A percentile compares a stretch with the other conserved stretches of the same genome.
Conservation (phyloP, 257 asterid genomes). For the Mitragyna speciosa region DNA sequence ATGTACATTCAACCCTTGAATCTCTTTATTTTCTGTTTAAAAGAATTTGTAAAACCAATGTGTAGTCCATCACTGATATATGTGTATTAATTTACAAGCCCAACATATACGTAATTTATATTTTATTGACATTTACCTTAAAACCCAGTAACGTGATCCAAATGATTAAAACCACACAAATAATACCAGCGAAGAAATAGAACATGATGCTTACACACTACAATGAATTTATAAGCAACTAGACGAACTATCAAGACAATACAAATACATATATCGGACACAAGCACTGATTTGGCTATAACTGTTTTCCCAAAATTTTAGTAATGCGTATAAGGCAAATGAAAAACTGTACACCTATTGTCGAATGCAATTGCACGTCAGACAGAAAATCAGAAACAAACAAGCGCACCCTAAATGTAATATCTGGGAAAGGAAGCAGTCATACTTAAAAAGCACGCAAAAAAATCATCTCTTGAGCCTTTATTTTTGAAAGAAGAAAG, state of each 20-base stretch:
- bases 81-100: too few species aligned
- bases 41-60: too few species aligned
- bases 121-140: background rate
- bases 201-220: background rate
- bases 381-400: background rate
- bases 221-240: background rate
- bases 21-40: background rate
- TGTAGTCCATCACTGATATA: too few species aligned
- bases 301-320: background rate
- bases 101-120: too few species aligned
- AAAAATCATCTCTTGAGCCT: background rate
- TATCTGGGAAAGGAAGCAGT: background rate
- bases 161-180: background rate
- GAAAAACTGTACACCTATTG: background rate
- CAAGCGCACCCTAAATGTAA: background rate
- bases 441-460: background rate
- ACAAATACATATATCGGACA: background rate
- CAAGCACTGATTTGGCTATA: background rate
- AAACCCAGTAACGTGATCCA: background rate
- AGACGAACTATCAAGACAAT: background rate
- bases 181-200: background rate
- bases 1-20: background rate
- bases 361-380: background rate
- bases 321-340: background rate
- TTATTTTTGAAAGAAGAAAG: background rate